Evolutionary conservation across 192 early-diverging fungal species (phyloP).

Genomic region (Podila minutissima): DNA sequence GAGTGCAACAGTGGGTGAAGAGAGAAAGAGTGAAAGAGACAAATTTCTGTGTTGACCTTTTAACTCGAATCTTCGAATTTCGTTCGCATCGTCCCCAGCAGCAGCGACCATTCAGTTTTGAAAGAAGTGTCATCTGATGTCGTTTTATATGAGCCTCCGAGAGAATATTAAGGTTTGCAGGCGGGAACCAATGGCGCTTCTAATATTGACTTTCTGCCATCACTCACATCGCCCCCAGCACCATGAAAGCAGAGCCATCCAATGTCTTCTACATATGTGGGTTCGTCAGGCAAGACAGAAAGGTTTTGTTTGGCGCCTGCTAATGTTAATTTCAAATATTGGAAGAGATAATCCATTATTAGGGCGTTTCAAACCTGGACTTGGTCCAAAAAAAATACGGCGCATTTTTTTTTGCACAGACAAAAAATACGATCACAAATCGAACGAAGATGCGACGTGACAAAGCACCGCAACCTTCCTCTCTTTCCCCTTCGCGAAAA

Average conservation of each 20-base stretch:
- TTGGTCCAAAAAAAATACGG: no score
- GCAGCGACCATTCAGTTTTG: neutral
- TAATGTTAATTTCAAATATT: no score
- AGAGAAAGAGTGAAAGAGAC: constrained; percentile 6
- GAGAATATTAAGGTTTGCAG: constrained; percentile 5
- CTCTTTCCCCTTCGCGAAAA: no score
- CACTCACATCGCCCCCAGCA: neutral
- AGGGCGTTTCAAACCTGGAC: no score
- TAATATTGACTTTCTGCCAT: neutral
- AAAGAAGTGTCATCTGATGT: neutral
- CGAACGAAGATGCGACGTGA: no score
- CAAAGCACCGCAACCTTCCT: no score
- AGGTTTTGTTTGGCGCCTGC: no score
- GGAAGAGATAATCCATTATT: no score
- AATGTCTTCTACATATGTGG: neutral
- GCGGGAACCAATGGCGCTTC: constrained; percentile 1
- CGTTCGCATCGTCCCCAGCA: constrained; percentile 9
- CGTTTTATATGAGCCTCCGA: neutral
- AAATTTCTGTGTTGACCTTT: neutral
- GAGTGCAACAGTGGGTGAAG: constrained; percentile 8
- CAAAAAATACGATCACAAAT: no score
- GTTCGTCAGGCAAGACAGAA: no score
- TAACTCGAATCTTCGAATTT: neutral
- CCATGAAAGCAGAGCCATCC: neutral
- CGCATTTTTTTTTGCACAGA: no score